phyloP scores from a whole-genome alignment of 345 rosid genomes.

The Hevea brasiliensis region DNA sequence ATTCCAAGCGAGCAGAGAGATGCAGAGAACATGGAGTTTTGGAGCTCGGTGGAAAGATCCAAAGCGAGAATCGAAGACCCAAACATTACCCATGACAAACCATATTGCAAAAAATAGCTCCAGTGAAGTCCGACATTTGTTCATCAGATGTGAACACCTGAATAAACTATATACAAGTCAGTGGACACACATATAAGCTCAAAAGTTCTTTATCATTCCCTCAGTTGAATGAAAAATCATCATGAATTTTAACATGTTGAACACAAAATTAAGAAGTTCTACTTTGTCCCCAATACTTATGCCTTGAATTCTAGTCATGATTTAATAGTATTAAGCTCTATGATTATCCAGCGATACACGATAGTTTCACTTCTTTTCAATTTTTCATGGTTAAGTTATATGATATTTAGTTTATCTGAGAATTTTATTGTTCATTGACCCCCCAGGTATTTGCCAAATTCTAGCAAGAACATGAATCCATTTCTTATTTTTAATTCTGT shows the following conservation, averaged over 20 bases:
- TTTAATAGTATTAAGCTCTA: background rate
- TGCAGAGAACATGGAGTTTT: constrained; percentile 79
- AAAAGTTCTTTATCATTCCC: background rate
- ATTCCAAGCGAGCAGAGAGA: constrained; percentile 88
- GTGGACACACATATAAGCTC: background rate
- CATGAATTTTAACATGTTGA: background rate
- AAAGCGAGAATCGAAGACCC: constrained; percentile 94
- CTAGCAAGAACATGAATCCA: no score
- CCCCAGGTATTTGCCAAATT: no score
- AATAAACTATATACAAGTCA: constrained; percentile 15
- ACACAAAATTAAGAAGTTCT: background rate
- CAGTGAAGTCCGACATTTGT: constrained; percentile 79
- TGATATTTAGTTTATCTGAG: background rate
- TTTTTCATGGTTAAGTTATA: background rate
- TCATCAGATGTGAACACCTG: constrained; percentile 84
- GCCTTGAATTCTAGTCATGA: background rate
- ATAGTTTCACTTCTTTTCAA: background rate
- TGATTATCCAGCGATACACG: background rate
- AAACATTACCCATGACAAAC: constrained; percentile 98
- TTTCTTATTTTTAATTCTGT: no score
- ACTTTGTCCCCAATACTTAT: background rate
- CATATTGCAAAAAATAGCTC: constrained; percentile 99
- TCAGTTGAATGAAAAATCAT: background rate
- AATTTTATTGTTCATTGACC: no score
- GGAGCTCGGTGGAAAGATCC: constrained; percentile 82